Base-by-base conservation (phyloP, 495 filamentous ascomycete species). In the Aspergillus incahuasiensis region DNA sequence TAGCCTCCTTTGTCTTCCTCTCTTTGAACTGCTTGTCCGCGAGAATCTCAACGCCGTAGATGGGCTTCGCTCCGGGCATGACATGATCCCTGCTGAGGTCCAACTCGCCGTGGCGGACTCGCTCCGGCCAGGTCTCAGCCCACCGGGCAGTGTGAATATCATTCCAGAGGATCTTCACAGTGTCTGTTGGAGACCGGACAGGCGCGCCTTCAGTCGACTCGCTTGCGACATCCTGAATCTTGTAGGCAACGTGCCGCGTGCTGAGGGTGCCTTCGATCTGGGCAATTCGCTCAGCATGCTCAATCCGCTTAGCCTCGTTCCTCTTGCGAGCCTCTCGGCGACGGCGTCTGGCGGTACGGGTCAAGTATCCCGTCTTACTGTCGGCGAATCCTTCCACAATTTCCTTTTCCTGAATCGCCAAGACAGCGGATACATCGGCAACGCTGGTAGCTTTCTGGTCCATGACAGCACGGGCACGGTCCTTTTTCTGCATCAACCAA, bases 391-490 rank as follows among this genome's bases (percentile, higher is more conserved):
- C 70, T 20, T 68, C 55, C 57, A 51, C 35, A 28, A 70, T 66
- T 49, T 74, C 68, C 30, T 68, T 55, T 30, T 67, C 75, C 63
- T 83, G 82, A 57, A 83, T 84, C 5, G 61, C 67, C 45, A 97
- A 73, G 9, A 95, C 87, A 21, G 83, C 84, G 1, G 94, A 89
- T 21, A 97, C 72, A 69, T 98, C 94, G 24, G 94, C 94, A 18
- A 96, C 77, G 11, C 77, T 79, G 66, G 92, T 95, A n/a, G 88
- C 88, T 69, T 86, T 90, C 77, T 96, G 90, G 75, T 96, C 77
- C 86, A 90, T 91, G 25, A 97, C 68, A 45, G 70, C 76, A 21
- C 74, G 67, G 11, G 82, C 87, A 30, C 88, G 77, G 60, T 84
- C 72, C 61, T 79, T 82, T 61, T 74, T 75, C 57, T 69, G 61